A percentile compares a stretch with the other conserved stretches of the same genome.
Evolutionary conservation across 768 basidiomycete genomes (phyloP).

Genomic region (Suillus clintonianus): DNA sequence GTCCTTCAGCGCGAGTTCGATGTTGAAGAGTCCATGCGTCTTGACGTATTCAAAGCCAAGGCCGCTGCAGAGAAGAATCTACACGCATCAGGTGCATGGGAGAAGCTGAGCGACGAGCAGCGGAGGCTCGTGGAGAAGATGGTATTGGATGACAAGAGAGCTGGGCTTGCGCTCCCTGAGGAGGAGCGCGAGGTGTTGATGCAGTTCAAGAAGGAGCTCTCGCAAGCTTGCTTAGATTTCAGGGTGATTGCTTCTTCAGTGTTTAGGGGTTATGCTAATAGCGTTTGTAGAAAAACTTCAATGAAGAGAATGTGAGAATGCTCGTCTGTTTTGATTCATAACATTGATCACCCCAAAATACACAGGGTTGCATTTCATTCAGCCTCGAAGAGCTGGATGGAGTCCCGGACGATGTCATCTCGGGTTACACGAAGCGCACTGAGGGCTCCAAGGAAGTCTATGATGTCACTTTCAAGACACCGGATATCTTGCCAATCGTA

Average conservation of each 20-base stretch:
- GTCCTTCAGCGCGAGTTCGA: conserved; percentile 67
- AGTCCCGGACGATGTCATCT: conserved; percentile 76
- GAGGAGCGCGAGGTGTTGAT: conserved; percentile 58
- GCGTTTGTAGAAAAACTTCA: conserved; percentile 72
- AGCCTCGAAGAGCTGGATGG: conserved; percentile 76
- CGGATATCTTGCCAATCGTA: conserved; percentile 79
- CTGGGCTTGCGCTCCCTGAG: conserved; percentile 76
- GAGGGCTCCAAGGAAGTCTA: conserved; percentile 61
- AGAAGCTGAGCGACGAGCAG: conserved; percentile 65
- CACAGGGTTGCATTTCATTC: conserved; percentile 62
- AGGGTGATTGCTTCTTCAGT: conserved; percentile 42
- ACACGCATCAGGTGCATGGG: conserved; percentile 60
- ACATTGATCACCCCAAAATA: background rate
- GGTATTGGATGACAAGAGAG: conserved; percentile 76
- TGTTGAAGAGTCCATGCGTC: conserved; percentile 78
- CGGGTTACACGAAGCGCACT: conserved; percentile 70
- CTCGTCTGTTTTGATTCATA: background rate
- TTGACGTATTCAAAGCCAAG: conserved; percentile 79
- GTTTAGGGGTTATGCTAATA: background rate
- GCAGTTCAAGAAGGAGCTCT: conserved; percentile 73
- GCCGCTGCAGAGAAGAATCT: conserved; percentile 69
- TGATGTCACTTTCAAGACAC: conserved; percentile 80
- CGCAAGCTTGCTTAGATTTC: conserved; percentile 74
- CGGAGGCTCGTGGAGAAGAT: conserved; percentile 80
- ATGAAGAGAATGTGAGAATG: conserved; percentile 73